These are phyloP conservation scores for Chlamydomonas sp. DNA, from an alignment of 139 green algal species.

Conservation along the genomic window DNA sequence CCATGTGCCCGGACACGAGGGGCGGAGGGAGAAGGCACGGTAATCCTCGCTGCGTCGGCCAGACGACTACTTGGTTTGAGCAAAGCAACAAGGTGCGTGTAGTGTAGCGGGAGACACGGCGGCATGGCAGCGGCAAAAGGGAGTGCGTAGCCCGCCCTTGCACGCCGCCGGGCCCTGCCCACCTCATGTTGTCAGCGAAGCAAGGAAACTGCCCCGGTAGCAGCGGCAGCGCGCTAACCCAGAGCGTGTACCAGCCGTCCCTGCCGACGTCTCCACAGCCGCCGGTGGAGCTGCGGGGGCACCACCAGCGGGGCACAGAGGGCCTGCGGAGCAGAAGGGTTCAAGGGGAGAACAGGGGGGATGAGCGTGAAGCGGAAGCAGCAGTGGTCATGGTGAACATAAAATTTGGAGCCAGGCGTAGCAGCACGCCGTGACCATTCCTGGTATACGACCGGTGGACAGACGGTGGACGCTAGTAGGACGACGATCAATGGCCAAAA, in stretches of 20 bases:
- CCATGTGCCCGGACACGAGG: too few relatives aligned
- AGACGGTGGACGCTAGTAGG: too few relatives aligned
- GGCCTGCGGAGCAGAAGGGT: background rate
- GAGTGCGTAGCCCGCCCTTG: background rate
- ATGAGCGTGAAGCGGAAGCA: background rate
- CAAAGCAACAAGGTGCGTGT: too few relatives aligned
- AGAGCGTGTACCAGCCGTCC: constrained; percentile 21
- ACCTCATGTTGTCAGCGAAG: constrained; percentile 36
- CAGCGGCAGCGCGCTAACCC: background rate
- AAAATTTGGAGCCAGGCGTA: too few relatives aligned
- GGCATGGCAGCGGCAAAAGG: background rate
- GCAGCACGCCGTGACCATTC: too few relatives aligned
- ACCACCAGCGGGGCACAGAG: constrained; percentile 12
- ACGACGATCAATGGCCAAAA: too few relatives aligned
- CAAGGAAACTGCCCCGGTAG: constrained; percentile 29
- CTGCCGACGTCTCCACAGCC: too few relatives aligned
- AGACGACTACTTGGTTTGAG: too few relatives aligned
- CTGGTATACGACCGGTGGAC: too few relatives aligned
- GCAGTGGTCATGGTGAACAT: too few relatives aligned
- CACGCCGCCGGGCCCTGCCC: background rate
- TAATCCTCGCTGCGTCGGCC: too few relatives aligned
- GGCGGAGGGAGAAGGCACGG: too few relatives aligned
- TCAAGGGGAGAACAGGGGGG: background rate
- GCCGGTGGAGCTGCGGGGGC: background rate
- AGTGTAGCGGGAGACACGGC: background rate